Base-by-base conservation (phyloP, 306 rosid genomes). In the Dalbergia oliveri region DNA sequence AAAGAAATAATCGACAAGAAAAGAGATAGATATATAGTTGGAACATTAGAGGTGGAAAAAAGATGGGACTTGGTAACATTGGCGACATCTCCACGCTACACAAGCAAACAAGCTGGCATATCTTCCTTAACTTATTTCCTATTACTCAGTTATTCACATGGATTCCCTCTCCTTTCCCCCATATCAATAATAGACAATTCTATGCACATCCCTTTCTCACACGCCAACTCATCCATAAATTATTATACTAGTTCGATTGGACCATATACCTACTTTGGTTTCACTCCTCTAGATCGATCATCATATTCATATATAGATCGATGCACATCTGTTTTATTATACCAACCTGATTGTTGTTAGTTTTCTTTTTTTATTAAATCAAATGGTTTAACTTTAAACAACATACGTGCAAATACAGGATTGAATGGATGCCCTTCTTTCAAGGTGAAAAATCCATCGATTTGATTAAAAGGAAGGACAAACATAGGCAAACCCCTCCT, bases 81-180 rank as follows among this genome's bases (percentile, higher is more conserved):
- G 61, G 77, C 87, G 88, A 90, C 90, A 88, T 69, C 57, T 43
- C 73, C 87, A 87, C 87, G 90, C 82, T 51, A 82, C 69, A 76
- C 50, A 70, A 51, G 78, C 82, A 81, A 79, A 84, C 87, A 78
- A 81, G 86, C 94, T 92, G 92, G 87, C 94, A 84, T 85, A 82
- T 87, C 87, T 81, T 84, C 80, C 76, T 79, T 70, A 73, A 82
- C 83, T 70, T 79, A 73, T 73, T 76, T 79, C 71, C 50, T 12
- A 77, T 80, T 66, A 75, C 73, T 82, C 83, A 69, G 34, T 73
- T 80, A 60, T 75, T 90, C 93, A 88, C 93, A 78, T 92, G 94
- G 88, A 87, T 88, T 84, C 90, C 86, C 68, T 73, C 72, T 71
- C 65, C 64, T 78, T 66, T 75, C 82, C 66, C 84, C 75, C 73